Percentiles rank a stretch among this genome's conserved stretches.
phyloP scores from a whole-genome alignment of 176 grass and related monocot genomes.

The Saccharum spontaneum region DNA sequence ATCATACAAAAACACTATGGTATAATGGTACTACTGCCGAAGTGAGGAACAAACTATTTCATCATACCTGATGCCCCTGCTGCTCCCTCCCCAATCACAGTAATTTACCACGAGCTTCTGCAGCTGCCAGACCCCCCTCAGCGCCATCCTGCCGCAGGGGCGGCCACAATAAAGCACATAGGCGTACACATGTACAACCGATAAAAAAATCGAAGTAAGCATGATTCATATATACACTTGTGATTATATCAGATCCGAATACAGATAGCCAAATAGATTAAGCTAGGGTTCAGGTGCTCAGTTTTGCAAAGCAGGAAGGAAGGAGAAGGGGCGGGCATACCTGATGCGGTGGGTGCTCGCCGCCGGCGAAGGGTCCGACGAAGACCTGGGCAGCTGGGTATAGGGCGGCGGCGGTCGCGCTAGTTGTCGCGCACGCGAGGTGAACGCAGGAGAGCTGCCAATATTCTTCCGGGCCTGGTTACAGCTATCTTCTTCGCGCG shows the following conservation, averaged over 20 bases:
- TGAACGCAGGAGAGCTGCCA: background rate
- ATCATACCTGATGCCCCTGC: conserved; percentile 77
- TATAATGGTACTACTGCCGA: background rate
- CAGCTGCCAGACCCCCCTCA: conserved; percentile 87
- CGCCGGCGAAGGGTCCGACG: background rate
- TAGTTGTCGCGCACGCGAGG: background rate
- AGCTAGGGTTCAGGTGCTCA: background rate
- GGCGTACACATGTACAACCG: background rate
- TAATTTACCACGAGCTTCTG: conserved; percentile 86
- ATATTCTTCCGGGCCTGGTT: background rate
- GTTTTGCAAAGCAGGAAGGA: background rate
- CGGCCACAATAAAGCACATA: background rate
- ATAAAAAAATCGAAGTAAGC: background rate
- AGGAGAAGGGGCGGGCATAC: background rate
- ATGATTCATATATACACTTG: background rate
- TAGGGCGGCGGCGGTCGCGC: background rate
- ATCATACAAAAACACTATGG: background rate
- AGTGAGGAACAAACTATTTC: background rate
- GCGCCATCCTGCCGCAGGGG: conserved; percentile 50
- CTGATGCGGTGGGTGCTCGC: background rate
- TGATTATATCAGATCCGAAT: background rate
- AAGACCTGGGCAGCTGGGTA: background rate
- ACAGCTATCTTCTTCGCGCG: background rate
- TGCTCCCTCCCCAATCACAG: conserved; percentile 80
- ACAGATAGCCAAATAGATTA: background rate